These are phyloP conservation scores for Kwoniella sp. DNA, from an alignment of 768 basidiomycete species.

Conservation along the genomic window DNA sequence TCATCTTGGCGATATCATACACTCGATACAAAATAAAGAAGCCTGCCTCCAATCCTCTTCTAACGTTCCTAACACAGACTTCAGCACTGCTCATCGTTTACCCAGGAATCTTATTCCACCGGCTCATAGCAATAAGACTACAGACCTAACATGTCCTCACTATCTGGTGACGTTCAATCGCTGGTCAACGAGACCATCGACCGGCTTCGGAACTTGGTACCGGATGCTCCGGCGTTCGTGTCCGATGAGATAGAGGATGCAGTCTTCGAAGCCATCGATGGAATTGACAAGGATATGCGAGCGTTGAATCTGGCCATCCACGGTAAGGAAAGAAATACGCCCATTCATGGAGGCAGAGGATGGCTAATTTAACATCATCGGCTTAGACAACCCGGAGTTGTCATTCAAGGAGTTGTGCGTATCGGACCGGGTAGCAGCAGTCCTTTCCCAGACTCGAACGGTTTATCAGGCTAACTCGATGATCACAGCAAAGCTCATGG, in stretches of 20 bases:
- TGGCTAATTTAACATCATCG: not conserved
- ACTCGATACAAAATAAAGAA: too few species aligned
- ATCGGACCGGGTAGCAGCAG: too few species aligned
- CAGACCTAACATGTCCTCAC: not conserved
- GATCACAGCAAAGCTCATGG: conserved; percentile 28
- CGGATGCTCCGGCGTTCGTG: conserved; percentile 20
- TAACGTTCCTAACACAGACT: too few species aligned
- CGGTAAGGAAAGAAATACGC: conserved; percentile 5
- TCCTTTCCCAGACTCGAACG: not conserved
- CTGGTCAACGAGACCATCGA: conserved; percentile 32
- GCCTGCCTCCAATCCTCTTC: too few species aligned
- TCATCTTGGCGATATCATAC: too few species aligned
- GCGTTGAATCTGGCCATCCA: conserved; percentile 28
- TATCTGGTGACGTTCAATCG: conserved; percentile 16
- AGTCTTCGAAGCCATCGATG: conserved; percentile 27
- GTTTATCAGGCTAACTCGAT: not conserved
- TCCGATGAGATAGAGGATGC: conserved; percentile 31
- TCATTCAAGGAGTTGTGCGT: conserved; percentile 30
- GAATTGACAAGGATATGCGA: conserved; percentile 24
- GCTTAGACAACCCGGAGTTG: conserved; percentile 28
- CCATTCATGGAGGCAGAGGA: not conserved
- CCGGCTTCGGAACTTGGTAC: conserved; percentile 18
- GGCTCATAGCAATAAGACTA: too few species aligned
- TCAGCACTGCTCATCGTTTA: too few species aligned
- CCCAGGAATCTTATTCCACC: too few species aligned